These are phyloP conservation scores for Begonia peltatifolia DNA, from an alignment of 306 rosid genomes.

Conservation along the genomic window DNA sequence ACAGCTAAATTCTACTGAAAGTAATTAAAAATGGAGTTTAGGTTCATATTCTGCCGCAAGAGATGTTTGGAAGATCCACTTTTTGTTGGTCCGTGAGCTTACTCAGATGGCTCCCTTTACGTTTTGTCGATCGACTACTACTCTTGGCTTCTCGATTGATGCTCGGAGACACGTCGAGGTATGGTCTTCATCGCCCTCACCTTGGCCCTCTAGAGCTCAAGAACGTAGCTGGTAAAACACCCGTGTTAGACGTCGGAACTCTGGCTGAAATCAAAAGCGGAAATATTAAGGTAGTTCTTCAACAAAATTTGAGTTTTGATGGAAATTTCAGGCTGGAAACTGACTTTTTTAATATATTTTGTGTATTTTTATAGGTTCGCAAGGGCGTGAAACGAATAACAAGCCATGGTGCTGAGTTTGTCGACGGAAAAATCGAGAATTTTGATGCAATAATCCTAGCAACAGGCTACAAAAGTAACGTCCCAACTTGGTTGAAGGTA, in stretches of 20 bases:
- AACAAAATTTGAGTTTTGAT: too few relatives aligned
- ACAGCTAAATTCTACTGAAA: too few relatives aligned
- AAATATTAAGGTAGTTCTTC: conserved; percentile 45
- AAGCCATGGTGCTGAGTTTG: conserved; percentile 3
- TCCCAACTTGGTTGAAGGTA: conserved; percentile 14
- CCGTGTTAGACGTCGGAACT: conserved; percentile 90
- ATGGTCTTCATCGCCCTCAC: conserved; percentile 65
- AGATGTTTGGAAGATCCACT: conserved; percentile 85
- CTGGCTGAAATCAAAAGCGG: conserved; percentile 61
- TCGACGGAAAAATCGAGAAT: conserved; percentile 5
- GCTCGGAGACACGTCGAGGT: conserved; percentile 68
- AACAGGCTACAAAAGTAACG: conserved; percentile 14
- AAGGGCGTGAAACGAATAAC: conserved; percentile 5
- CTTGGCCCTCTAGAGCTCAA: conserved; percentile 85
- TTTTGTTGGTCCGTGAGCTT: conserved; percentile 85
- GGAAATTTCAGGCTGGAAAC: too few relatives aligned
- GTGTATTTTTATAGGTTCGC: conserved; percentile 1
- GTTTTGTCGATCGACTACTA: conserved; percentile 64
- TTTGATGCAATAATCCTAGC: conserved; percentile 12
- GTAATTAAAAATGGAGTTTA: neutral
- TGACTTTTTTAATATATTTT: too few relatives aligned
- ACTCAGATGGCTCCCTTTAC: conserved; percentile 69
- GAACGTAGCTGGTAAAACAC: conserved; percentile 64
- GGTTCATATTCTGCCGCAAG: conserved; percentile 92
- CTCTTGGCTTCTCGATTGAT: conserved; percentile 52